A percentile compares a stretch with the other conserved stretches of the same genome.
These are phyloP conservation scores for Dendrothele bispora DNA, from an alignment of 768 basidiomycete genomes.

Conservation along the genomic window DNA sequence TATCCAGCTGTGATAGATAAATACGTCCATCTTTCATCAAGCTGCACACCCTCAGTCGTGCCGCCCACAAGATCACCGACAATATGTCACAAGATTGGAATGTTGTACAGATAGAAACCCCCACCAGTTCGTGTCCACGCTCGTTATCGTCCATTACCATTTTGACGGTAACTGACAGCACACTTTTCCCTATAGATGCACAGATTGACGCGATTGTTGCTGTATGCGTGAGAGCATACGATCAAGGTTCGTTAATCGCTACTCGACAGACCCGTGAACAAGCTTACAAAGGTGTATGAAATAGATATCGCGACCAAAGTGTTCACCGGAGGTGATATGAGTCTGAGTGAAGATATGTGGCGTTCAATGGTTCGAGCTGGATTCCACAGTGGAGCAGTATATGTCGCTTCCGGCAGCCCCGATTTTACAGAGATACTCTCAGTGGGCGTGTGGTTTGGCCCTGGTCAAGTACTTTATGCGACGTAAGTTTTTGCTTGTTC, in stretches of 20 bases:
- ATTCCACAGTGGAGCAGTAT: constrained; percentile 1
- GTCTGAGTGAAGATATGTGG: constrained; percentile 1
- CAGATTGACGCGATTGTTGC: neutral
- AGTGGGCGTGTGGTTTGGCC: constrained; percentile 1
- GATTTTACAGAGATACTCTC: neutral
- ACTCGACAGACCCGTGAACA: neutral
- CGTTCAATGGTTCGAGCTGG: neutral
- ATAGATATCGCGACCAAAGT: neutral
- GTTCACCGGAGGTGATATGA: neutral
- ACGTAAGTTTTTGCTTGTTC: neutral
- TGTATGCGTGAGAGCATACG: constrained; percentile 1
- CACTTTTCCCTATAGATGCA: neutral
- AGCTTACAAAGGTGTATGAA: neutral
- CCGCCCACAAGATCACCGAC: too few species aligned
- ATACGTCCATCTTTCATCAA: too few species aligned
- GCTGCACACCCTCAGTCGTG: too few species aligned
- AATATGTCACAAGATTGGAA: neutral
- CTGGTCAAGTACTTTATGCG: neutral
- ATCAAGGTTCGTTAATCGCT: neutral
- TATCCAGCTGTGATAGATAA: too few species aligned
- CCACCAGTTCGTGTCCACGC: neutral
- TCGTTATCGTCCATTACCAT: neutral
- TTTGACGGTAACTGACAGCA: too few species aligned
- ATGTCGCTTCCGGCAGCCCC: neutral
- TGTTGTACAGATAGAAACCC: neutral